Percentiles rank a stretch among this genome's conserved stretches.
These are phyloP conservation scores for Tulasnella sp. DNA, from an alignment of 768 basidiomycete species.

Conservation along the genomic window DNA sequence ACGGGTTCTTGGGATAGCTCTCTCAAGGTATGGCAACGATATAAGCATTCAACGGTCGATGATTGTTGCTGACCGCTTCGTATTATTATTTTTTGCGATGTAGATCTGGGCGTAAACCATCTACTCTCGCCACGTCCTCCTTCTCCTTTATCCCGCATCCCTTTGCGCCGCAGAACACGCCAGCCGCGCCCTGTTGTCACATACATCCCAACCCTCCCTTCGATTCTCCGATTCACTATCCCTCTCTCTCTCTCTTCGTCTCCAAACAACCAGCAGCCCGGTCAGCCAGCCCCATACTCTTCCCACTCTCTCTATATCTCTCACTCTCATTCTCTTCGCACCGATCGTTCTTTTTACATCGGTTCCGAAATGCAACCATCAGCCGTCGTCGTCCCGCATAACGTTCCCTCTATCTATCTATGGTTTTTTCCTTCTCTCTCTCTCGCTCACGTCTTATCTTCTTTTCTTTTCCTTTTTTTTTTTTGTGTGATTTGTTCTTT, in stretches of 20 bases:
- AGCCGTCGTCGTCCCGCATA: neutral
- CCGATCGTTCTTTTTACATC: neutral
- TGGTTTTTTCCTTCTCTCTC: neutral
- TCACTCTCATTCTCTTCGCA: too few species aligned
- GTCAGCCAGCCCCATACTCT: neutral
- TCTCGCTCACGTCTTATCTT: neutral
- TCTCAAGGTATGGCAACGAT: conserved; percentile 61
- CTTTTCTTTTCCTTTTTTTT: neutral
- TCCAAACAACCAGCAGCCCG: neutral
- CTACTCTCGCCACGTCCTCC: neutral
- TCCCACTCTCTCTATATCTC: neutral
- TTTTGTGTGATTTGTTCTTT: neutral
- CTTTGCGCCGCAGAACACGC: neutral
- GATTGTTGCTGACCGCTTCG: neutral
- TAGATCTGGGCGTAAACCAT: neutral
- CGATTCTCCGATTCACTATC: neutral
- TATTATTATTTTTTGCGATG: neutral
- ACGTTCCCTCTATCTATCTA: conserved; percentile 7
- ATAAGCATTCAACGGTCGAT: neutral
- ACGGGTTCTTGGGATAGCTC: conserved; percentile 98
- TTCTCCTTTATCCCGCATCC: neutral
- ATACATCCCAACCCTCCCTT: neutral
- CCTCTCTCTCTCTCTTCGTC: neutral
- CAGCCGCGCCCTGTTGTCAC: neutral
- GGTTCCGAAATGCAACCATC: neutral